Conservation (phyloP, 805 yeast genomes). For the Schwanniomyces polymorphus region DNA sequence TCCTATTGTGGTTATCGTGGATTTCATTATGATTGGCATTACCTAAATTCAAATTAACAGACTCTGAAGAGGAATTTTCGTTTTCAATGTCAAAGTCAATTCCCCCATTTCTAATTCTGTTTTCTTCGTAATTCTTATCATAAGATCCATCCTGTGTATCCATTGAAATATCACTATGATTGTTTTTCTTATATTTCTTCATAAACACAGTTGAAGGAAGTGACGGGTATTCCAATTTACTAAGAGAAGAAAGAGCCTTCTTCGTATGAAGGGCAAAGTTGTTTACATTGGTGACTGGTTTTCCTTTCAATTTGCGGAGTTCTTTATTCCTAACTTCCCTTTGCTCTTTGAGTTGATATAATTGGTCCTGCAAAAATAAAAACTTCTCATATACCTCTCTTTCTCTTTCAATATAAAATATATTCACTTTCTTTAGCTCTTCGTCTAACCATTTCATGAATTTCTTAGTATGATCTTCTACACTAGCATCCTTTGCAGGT, state of each 20-base stretch:
- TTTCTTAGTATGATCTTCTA: constrained; percentile 40
- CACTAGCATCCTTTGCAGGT: constrained; percentile 17
- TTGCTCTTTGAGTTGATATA: constrained; percentile 62
- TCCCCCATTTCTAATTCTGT: constrained; percentile 38
- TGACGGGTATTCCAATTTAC: constrained; percentile 39
- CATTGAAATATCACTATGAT: constrained; percentile 10
- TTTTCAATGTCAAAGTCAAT: constrained; percentile 3
- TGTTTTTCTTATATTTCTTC: constrained; percentile 11
- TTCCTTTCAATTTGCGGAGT: constrained; percentile 6
- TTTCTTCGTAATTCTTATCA: constrained; percentile 36
- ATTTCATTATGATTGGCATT: neutral
- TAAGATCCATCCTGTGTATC: constrained; percentile 11
- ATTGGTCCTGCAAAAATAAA: constrained; percentile 64
- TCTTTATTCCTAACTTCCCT: constrained; percentile 16
- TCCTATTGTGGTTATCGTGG: constrained; percentile 20
- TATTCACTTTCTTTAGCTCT: constrained; percentile 60
- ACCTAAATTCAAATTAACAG: neutral
- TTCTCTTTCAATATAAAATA: constrained; percentile 62
- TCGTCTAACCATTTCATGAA: constrained; percentile 69
- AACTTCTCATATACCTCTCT: constrained; percentile 59
- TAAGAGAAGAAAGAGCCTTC: constrained; percentile 19
- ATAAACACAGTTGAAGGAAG: constrained; percentile 38
- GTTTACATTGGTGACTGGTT: constrained; percentile 19
- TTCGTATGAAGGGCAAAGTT: constrained; percentile 30
- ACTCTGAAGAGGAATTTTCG: constrained; percentile 12